Evolutionary conservation across 345 rosid genomes (phyloP).

Genomic region (Hevea brasiliensis): DNA sequence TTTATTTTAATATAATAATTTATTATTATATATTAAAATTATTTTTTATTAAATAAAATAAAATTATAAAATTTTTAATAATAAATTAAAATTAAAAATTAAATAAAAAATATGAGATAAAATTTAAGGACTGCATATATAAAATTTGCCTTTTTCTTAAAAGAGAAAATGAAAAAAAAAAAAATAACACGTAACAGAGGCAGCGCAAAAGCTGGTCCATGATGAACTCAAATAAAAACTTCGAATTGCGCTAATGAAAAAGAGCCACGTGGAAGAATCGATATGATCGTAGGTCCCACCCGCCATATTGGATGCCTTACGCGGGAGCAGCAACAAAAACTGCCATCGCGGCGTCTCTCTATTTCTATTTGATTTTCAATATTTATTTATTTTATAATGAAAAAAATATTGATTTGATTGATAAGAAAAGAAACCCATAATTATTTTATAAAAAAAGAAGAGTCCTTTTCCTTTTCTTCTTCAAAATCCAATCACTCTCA

Average conservation of each 20-base stretch:
- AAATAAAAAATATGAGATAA: no score
- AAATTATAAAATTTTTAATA: no score
- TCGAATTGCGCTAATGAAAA: background rate
- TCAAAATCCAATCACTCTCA: background rate
- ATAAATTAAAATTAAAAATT: no score
- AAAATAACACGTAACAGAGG: background rate
- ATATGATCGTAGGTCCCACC: constrained; percentile 11
- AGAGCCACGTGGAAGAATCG: constrained; percentile 8
- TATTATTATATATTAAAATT: no score
- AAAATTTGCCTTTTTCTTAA: no score
- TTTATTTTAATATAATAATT: no score
- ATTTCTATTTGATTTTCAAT: background rate
- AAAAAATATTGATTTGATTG: background rate
- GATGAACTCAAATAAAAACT: no score
- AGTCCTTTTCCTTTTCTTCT: no score
- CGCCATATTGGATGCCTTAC: background rate
- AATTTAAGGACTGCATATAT: no score
- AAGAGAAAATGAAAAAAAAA: background rate
- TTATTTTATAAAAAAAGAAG: background rate
- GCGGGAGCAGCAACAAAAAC: constrained; percentile 12
- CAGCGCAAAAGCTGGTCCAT: background rate
- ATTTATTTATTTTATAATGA: background rate
- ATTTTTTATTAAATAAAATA: no score
- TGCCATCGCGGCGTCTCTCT: background rate
- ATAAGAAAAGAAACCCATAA: background rate